Base-by-base conservation (phyloP, 2,329 filamentous ascomycete species). In the Penicillium crustosum region DNA sequence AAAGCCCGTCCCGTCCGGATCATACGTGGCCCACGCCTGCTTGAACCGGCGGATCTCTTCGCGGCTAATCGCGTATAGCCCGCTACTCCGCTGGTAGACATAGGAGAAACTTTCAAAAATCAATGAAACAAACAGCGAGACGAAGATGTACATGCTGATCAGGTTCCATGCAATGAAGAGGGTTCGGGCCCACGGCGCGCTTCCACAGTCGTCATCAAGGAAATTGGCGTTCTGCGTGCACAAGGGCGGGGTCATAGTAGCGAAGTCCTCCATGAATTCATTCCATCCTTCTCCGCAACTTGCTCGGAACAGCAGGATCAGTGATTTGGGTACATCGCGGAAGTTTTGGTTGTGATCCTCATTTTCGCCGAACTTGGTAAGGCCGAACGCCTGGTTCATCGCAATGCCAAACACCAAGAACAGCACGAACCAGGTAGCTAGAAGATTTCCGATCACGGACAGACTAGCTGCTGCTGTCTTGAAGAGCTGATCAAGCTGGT, bases 61-160 rank as follows among this genome's bases (percentile, higher is more conserved):
- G 63, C 94, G 85, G 68, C 91, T 95, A 67, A 99, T 89, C 60
- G 90, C 89, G 6, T 90, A 91, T 66, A 97, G 83, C n/a, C 92
- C 91, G 69, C 90, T 96, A 60, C 93, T 97, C 62, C 92, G 86
- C 78, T 99, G 95, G 73, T 97, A 99, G 62, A 99, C 94, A 70
- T 99, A 99, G 73, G 92, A 96, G 82, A 99, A 99, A 77, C 93
- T 97, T 79, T 99, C 94, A 78, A 95, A 99, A 66, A 99, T 99
- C 73, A 99, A 86, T 49, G 94, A 99, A 58, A 99, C 93, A 75
- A 99, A 99, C 71, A 99, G 79, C 70, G 93, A 97, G 71, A 97
- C 93, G 70, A 99, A 99, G 69, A 99, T 96, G 78, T 99, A 99
- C 94, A 99, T 99, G 89, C 93, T 97, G 76, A 99, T 84, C 68